These are phyloP conservation scores for Herpotrichia juniperi DNA, from an alignment of 2,329 filamentous ascomycete genomes.

Conservation along the genomic window DNA sequence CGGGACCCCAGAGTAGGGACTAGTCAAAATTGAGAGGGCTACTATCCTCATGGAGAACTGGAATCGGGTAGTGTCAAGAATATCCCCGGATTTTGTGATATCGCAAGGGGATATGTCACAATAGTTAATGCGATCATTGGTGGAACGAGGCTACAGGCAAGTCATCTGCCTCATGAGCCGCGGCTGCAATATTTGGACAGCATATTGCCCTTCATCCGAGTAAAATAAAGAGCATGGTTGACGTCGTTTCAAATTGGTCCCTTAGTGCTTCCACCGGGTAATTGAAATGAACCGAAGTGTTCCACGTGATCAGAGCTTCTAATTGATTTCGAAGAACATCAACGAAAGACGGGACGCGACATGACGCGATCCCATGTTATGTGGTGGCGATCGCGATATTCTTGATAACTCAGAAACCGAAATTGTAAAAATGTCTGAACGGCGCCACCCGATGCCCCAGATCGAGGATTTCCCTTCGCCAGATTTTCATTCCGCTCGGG, in stretches of 20 bases:
- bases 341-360: background rate
- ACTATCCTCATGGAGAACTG: background rate
- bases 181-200: background rate
- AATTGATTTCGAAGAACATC: background rate
- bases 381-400: background rate
- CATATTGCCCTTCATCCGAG: constrained; percentile 21
- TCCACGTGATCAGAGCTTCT: constrained; percentile 11
- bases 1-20: constrained; percentile 11
- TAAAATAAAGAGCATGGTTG: constrained; percentile 5
- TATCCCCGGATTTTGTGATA: background rate
- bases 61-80: background rate
- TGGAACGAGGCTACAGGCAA: background rate
- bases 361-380: too few species aligned
- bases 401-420: background rate
- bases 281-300: constrained; percentile 8
- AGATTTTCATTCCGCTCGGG: background rate
- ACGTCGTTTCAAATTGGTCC: constrained; percentile 15
- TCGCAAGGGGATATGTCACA: background rate
- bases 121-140: background rate
- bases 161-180: background rate
- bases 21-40: background rate
- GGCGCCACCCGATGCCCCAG: background rate
- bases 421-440: background rate
- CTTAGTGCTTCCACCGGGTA: constrained; percentile 30
- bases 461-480: background rate